Base-by-base conservation (phyloP, 2,329 filamentous ascomycete genomes). In the Cryphonectria radicalis region DNA sequence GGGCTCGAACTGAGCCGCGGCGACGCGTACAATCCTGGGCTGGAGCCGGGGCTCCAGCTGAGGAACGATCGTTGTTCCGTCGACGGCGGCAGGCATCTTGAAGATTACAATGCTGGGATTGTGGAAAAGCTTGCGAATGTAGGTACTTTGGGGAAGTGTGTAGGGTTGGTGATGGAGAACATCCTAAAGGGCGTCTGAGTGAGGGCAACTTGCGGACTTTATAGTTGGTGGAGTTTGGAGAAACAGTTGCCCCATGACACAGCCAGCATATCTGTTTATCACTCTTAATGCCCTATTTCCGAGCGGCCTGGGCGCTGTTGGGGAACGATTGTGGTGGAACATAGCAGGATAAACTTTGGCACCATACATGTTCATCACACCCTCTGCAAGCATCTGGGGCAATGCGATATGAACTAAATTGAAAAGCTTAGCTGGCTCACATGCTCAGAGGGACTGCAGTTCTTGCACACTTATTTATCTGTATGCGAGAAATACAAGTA, bases 1-100 rank as follows among this genome's bases (percentile, higher is more conserved):
- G 0, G 89, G 88, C 77, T 91, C 89, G 7, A 85, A 84, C 76
- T 91, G 88, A 0, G 87, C 84, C 17, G 86, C 86, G 40, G 84
- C 86, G 6, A 88, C 83, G 46, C 78, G 70, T 25, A 70, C 59
- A 35, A 37, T 43, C 59, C 19, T 22, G 4, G 46, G 46, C 19
- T 50, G 46, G 46, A n/a, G 46, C 46, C 4, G 46, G 46, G 46
- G 0, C 46, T 50, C 46, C 14, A 50, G 46, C 46, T 50, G 46
- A 50, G 46, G 46, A 50, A 50, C 19, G 46, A 50, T n/a, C 46
- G 14, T 50, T 50, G 46, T 50, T 14, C 1, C 22, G 19, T 50
- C 46, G 22, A n/a, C 46, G 6, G 46, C 22, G 46, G 46, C 19
- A 14, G 46, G 19, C 46, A 50, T 50, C 19, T 7, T 50, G 46